Evolutionary conservation across 352 stramenopile genomes (phyloP), one percentile per base, ranked within the genome.

Genomic region (Phytophthora quininea): DNA sequence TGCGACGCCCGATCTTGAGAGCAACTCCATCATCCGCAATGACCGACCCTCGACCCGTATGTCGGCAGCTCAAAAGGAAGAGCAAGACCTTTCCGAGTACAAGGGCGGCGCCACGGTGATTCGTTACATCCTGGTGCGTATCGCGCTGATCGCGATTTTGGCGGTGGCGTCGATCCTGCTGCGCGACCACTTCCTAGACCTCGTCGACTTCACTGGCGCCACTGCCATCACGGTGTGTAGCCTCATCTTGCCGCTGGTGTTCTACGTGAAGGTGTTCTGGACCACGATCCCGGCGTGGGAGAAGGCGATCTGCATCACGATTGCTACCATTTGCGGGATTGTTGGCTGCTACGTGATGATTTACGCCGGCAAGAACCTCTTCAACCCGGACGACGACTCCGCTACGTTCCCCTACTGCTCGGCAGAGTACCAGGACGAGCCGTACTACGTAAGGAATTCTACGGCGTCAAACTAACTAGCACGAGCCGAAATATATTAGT

Each of bases 181-280:
- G n/a, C 60, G 70, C 24, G 61, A 83, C 40, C 58, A 80, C 32
- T 83, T 88, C 57, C 65, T 79, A 43, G 71, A 83, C 35, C 70
- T 88, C 0, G 55, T 76, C 3, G 79, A 88, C 59, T 85, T 88
- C 52, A 79, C 77, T 2, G 79, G 79, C 9, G 73, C 79, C 3
- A 83, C 73, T 6, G 64, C 69, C 63, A 84, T 79, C 38, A 75
- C 74, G 2, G 30, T 78, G 4, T 84, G 58, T 30, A 84, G 79
- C 64, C 76, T 85, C 6, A 71, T 85, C 10, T 31, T 83, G 24
- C 79, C 79, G 15, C 54, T 85, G 2, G 12, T 73, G 11, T 82
- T 85, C 59, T 88, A 88, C 69, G 29, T 85, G n/a, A 86, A 83
- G 64, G 63, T 75, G 1, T 72, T 80, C 49, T 82, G 73, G 69